These are phyloP conservation scores for Malassezia furfur DNA, from an alignment of 1,284 basidiomycete species.

Conservation along the genomic window DNA sequence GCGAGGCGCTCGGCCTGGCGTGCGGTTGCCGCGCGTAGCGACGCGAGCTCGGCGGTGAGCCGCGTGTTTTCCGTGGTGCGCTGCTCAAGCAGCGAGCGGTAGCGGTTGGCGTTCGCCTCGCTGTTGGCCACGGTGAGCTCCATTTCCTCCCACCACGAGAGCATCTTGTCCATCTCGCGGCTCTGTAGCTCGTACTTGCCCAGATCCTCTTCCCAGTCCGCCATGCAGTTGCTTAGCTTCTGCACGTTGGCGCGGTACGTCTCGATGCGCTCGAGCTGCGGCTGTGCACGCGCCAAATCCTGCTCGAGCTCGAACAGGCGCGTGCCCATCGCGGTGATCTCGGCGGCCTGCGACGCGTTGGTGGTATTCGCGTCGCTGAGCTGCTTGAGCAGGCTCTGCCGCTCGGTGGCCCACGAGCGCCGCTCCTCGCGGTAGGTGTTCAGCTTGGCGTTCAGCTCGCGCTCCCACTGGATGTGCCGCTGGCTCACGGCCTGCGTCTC, in stretches of 20 bases:
- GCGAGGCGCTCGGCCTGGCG: background rate
- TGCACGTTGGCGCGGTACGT: conserved; percentile 30
- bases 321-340: conserved; percentile 27
- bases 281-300: conserved; percentile 21
- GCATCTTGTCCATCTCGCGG: conserved; percentile 33
- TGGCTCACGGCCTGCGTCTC: conserved; percentile 29
- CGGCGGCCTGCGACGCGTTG: conserved; percentile 18
- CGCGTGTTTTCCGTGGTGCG: background rate
- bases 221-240: conserved; percentile 24
- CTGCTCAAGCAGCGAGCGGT: background rate
- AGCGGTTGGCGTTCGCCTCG: conserved; percentile 16
- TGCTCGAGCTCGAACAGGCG: conserved; percentile 34
- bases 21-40: background rate
- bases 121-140: conserved; percentile 29
- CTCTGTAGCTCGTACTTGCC: conserved; percentile 33
- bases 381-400: conserved; percentile 26
- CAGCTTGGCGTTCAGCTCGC: conserved; percentile 40
- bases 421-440: conserved; percentile 40
- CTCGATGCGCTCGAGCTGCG: conserved; percentile 25
- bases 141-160: conserved; percentile 34
- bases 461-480: conserved; percentile 38
- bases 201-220: conserved; percentile 39
- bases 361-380: conserved; percentile 24
- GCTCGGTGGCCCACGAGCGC: conserved; percentile 32
- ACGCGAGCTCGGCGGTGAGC: conserved; percentile 1